These are phyloP conservation scores for Raphidocelis subcapitata DNA, from an alignment of 139 green algal genomes.

Conservation along the genomic window DNA sequence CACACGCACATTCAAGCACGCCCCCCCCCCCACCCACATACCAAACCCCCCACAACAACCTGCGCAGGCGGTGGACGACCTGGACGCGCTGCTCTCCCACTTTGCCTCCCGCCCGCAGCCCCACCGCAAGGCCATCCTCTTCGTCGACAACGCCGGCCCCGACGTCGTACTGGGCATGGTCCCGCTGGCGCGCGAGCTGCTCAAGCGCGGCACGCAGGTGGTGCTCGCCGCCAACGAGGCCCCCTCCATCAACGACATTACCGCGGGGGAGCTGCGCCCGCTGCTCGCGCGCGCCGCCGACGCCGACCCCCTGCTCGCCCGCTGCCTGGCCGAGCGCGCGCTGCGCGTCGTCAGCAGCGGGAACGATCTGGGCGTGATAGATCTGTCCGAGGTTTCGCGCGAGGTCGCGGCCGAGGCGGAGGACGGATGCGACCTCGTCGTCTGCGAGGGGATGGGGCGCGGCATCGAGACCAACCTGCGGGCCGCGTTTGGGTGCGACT, in stretches of 20 bases:
- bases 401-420: conserved; percentile 65
- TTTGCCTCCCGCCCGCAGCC: conserved; percentile 13
- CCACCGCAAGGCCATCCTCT: conserved; percentile 76
- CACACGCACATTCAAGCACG: conserved; percentile 24
- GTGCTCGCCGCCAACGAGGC: conserved; percentile 82
- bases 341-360: conserved; percentile 74
- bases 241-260: conserved; percentile 94
- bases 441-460: conserved; percentile 94
- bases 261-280: conserved; percentile 70
- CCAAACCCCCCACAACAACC: conserved; percentile 52
- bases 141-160: conserved; percentile 89
- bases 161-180: conserved; percentile 90
- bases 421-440: conserved; percentile 74
- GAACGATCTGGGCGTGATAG: conserved; percentile 84
- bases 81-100: conserved; percentile 59
- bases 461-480: conserved; percentile 91
- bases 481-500: conserved; percentile 61
- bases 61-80: conserved; percentile 64
- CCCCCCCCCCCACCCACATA: conserved; percentile 31
- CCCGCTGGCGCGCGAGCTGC: conserved; percentile 81
- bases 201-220: conserved; percentile 62
- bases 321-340: conserved; percentile 6
- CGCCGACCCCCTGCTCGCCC: conserved; percentile 26
- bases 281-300: conserved; percentile 46
- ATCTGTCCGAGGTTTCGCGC: conserved; percentile 70